A percentile compares a stretch with the other conserved stretches of the same genome.
phyloP scores from a whole-genome alignment of 345 rosid genomes.

The Brassica incana region DNA sequence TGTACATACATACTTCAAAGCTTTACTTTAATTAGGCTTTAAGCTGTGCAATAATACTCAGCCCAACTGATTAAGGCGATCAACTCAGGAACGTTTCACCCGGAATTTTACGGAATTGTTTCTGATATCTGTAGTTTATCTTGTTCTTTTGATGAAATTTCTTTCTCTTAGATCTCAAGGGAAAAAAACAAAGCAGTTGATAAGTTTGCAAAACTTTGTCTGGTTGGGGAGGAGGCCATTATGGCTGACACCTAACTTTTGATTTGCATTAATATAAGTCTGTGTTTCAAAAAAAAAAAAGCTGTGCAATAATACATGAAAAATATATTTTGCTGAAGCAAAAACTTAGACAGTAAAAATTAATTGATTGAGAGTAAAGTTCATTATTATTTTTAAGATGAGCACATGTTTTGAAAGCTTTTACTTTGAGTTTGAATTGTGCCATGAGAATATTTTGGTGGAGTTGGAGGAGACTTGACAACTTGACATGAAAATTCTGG shows the following conservation, averaged over 20 bases:
- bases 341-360: neutral
- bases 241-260: neutral
- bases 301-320: neutral
- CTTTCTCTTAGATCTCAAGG: neutral
- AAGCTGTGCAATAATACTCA: neutral
- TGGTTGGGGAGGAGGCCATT: neutral
- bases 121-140: neutral
- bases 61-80: neutral
- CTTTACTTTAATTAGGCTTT: neutral
- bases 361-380: neutral
- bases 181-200: neutral
- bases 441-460: constrained; percentile 33
- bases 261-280: neutral
- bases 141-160: too few species aligned
- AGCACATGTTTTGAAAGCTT: neutral
- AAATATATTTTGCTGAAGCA: constrained; percentile 19
- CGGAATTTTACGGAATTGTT: neutral
- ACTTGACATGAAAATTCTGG: constrained; percentile 31
- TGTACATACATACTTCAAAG: neutral
- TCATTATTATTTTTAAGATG: neutral
- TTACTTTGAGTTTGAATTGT: neutral
- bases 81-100: neutral
- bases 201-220: neutral
- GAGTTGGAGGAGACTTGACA: constrained; percentile 33
- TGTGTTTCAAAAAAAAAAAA: neutral